phyloP scores from a whole-genome alignment of 305 asterid species.

The Euphrasia arctica region DNA sequence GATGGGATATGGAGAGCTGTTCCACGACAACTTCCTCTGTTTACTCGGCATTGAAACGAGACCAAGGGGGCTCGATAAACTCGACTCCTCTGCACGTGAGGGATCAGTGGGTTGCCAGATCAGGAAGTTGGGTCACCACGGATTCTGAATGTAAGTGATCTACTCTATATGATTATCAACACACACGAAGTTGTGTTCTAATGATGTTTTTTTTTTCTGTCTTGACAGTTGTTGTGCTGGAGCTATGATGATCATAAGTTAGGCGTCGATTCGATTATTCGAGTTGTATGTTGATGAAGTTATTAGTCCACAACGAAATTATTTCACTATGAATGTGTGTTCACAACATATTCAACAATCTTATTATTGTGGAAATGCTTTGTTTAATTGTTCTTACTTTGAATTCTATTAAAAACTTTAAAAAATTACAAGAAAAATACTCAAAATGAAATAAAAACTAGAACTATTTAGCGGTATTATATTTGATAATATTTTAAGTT shows the following conservation, averaged over 20 bases:
- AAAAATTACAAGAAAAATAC: no score
- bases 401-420: no score
- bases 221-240: conserved; percentile 49
- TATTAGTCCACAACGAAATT: background rate
- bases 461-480: no score
- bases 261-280: conserved; percentile 7
- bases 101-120: conserved; percentile 31
- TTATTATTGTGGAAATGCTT: no score
- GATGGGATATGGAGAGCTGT: conserved; percentile 74
- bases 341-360: background rate
- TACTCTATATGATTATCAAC: background rate
- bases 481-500: no score
- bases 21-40: conserved; percentile 48
- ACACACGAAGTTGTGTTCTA: background rate
- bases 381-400: no score
- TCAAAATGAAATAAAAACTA: no score
- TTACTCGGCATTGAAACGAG: conserved; percentile 38
- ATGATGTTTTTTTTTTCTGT: conserved; percentile 5
- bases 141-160: conserved; percentile 72
- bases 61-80: conserved; percentile 29
- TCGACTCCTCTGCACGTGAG: conserved; percentile 41
- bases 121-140: conserved; percentile 75
- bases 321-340: background rate
- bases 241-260: conserved; percentile 27
- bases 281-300: conserved; percentile 3